Conservation (phyloP, 1,284 basidiomycete species). For the Neonothopanus nambi region DNA sequence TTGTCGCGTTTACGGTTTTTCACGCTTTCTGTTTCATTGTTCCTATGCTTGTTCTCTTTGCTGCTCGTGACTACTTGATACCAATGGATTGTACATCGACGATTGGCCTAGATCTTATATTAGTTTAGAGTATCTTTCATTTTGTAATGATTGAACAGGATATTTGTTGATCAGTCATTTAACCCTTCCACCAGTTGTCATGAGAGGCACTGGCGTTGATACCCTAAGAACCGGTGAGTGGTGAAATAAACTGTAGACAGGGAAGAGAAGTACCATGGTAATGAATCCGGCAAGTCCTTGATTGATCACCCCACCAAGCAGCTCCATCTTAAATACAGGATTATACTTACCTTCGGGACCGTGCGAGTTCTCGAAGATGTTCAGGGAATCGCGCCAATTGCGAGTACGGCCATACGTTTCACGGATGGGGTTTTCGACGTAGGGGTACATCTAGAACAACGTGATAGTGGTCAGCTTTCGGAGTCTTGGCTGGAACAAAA, state of each 20-base stretch:
- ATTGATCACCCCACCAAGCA: conserved; percentile 46
- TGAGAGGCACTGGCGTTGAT: conserved; percentile 12
- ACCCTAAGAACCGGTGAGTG: conserved; percentile 1
- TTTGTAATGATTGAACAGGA: too few relatives aligned
- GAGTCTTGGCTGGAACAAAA: too few relatives aligned
- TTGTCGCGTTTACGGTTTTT: too few relatives aligned
- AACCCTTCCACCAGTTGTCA: conserved; percentile 13
- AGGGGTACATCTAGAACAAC: conserved; percentile 42
- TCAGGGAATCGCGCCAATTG: conserved; percentile 49
- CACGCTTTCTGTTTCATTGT: too few relatives aligned
- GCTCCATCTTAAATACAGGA: conserved; percentile 48
- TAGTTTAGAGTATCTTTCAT: too few relatives aligned
- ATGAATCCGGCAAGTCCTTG: conserved; percentile 52
- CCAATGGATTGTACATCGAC: too few relatives aligned
- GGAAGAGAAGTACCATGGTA: conserved; percentile 41
- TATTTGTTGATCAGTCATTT: background rate
- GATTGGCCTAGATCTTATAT: too few relatives aligned
- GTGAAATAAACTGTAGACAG: too few relatives aligned
- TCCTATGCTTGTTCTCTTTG: too few relatives aligned
- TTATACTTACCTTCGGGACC: conserved; percentile 48
- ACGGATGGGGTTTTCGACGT: conserved; percentile 46
- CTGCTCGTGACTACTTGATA: too few relatives aligned
- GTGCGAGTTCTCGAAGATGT: conserved; percentile 49
- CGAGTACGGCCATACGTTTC: conserved; percentile 45
- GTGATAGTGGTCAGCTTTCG: too few relatives aligned